These are phyloP conservation scores for Clitopilus passeckerianus DNA, from an alignment of 768 basidiomycete species.

Conservation along the genomic window DNA sequence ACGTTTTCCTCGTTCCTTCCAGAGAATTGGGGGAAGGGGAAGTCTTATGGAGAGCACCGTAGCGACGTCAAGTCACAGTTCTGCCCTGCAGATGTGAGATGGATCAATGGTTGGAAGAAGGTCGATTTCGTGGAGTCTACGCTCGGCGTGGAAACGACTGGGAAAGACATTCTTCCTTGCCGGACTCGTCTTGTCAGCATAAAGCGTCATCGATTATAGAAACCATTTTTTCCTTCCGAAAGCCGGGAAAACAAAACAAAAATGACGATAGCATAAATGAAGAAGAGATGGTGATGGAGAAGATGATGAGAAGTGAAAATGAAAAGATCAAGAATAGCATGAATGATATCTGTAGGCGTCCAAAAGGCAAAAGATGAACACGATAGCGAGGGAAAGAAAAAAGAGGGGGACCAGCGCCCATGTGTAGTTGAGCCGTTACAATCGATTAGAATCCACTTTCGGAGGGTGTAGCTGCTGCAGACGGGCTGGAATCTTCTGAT, in stretches of 20 bases:
- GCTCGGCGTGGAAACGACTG: conserved; percentile 17
- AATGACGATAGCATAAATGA: conserved; percentile 16
- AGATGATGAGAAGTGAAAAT: conserved; percentile 23
- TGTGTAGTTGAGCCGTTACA: conserved; percentile 2
- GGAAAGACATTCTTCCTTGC: background rate
- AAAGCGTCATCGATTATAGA: conserved; percentile 11
- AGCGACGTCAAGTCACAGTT: conserved; percentile 22
- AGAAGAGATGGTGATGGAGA: conserved; percentile 8
- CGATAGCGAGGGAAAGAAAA: conserved; percentile 7
- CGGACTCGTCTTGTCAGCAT: background rate
- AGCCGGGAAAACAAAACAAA: conserved; percentile 16
- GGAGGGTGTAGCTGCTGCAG: conserved; percentile 25
- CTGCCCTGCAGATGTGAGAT: conserved; percentile 12
- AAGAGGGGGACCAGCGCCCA: conserved; percentile 5
- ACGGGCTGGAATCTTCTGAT: conserved; percentile 57
- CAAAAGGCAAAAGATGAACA: conserved; percentile 25
- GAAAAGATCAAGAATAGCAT: conserved; percentile 16
- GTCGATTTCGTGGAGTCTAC: conserved; percentile 9
- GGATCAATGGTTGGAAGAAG: conserved; percentile 9
- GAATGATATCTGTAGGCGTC: conserved; percentile 18
- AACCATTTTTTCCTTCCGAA: conserved; percentile 21
- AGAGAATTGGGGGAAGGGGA: background rate
- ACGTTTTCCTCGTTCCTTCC: conserved; percentile 17
- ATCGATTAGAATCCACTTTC: conserved; percentile 39
- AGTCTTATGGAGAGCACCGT: conserved; percentile 8